Conservation (phyloP, 345 rosid genomes). For the Moricandia moricandioides region DNA sequence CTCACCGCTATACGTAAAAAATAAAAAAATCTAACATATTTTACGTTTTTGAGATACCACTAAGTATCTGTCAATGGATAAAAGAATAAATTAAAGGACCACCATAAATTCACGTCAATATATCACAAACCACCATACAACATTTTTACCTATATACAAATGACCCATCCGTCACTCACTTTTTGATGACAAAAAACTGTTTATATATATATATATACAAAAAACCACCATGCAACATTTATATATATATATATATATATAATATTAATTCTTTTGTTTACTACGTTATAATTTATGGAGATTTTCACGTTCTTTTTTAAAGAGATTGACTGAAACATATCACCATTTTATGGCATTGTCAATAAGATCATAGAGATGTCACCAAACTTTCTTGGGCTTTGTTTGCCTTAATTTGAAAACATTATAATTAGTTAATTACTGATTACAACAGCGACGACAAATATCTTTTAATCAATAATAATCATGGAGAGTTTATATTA, state of each 20-base stretch:
- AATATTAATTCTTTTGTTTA: too few relatives aligned
- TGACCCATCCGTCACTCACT: conserved; percentile 24
- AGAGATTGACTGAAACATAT: background rate
- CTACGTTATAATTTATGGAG: background rate
- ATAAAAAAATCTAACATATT: too few relatives aligned
- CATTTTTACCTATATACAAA: background rate
- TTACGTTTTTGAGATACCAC: too few relatives aligned
- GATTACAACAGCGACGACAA: conserved; percentile 7
- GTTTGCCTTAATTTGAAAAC: conserved; percentile 26
- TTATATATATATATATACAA: too few relatives aligned
- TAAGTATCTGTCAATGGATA: background rate
- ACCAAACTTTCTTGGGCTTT: conserved; percentile 16
- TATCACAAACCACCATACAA: background rate
- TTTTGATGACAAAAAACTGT: too few relatives aligned
- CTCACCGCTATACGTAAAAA: too few relatives aligned
- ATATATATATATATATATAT: too few relatives aligned
- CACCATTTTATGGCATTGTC: conserved; percentile 20
- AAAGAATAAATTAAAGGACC: background rate
- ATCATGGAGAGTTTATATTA: conserved; percentile 13
- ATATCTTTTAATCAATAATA: conserved; percentile 1
- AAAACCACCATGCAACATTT: too few relatives aligned
- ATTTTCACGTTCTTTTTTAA: background rate
- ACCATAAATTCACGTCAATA: background rate
- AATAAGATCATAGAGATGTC: background rate
- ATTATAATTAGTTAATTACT: background rate